Evolutionary conservation across 2,329 filamentous ascomycete genomes (phyloP).

Genomic region (Arthrobotrys megalospora): DNA sequence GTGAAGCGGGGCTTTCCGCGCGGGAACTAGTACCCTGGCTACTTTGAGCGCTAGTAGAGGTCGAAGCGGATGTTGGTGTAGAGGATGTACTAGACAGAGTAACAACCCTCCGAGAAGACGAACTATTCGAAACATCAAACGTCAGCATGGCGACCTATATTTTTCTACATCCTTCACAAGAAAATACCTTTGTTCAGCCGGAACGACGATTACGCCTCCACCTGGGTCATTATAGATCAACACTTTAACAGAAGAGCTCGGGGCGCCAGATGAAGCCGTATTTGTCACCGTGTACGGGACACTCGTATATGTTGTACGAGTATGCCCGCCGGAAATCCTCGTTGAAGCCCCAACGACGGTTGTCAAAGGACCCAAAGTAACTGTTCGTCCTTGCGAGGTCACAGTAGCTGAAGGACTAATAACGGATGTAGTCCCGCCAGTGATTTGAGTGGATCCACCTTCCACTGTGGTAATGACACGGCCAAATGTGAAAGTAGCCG

Average conservation of each 20-base stretch:
- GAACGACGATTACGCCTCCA: constrained; percentile 56
- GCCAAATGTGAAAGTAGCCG: constrained; percentile 51
- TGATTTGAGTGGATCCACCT: constrained; percentile 37
- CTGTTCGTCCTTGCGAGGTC: constrained; percentile 26
- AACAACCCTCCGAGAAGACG: constrained; percentile 46
- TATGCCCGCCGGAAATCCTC: constrained; percentile 39
- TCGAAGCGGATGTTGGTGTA: not conserved
- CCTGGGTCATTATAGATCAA: constrained; percentile 56
- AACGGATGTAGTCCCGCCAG: constrained; percentile 39
- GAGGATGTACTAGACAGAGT: constrained; percentile 37
- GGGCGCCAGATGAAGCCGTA: constrained; percentile 16
- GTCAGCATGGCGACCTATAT: not conserved
- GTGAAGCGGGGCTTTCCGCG: not conserved
- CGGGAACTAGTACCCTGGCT: not conserved
- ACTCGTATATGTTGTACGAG: constrained; percentile 44
- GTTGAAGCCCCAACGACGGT: constrained; percentile 32
- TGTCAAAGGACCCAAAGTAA: constrained; percentile 40
- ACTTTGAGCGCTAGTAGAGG: constrained; percentile 17
- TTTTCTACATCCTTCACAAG: not conserved
- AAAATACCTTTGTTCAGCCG: constrained; percentile 53
- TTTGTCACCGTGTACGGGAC: constrained; percentile 54
- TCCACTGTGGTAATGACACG: constrained; percentile 45
- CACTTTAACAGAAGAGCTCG: constrained; percentile 41
- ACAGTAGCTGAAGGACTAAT: constrained; percentile 51
- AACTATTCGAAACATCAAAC: constrained; percentile 13